Evolutionary conservation across 257 asterid species (phyloP), one percentile per base, ranked within the genome.

Genomic region (Nicotiana tomentosiformis): DNA sequence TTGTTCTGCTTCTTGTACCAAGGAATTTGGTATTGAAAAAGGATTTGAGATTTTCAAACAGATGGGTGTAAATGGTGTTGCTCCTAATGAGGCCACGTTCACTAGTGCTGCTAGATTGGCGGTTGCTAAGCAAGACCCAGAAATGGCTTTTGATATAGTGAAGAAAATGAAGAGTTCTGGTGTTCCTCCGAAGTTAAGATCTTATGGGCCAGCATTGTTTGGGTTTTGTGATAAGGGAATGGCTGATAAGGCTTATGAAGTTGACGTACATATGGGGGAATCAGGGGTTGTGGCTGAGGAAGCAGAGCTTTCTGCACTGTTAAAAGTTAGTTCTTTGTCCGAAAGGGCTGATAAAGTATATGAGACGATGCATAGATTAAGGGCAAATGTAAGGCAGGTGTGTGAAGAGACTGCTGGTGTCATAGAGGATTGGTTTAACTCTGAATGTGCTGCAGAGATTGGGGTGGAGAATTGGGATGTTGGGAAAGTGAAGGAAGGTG

Each of bases 21-120:
- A 80, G 69, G 82, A 70, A 62, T 79, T 51, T 37, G 89, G 87
- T 58, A 84, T 92, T 80, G 91, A 91, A 77, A 91, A 86, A 91
- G 98, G 99, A 12, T 93, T 94, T 82, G 90, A 91, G 88, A 94
- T 95, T 84, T 89, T 91, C 84, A 88, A 90, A 86, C 92, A 89
- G 65, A 95, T 95, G 99, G 84, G 83, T 18, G 62, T 84, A 69
- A 91, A 91, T 82, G 85, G 86, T 18, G 96, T 95, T 39, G 87
- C 81, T 15, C 97, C 98, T 4, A 91, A 93, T 70, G 98, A 95
- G 86, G 97, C 98, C 1, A 94, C 99, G 20, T 95, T 93, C 81
- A 93, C 99, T 7, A 95, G 88, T 78, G 95, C 91, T 15, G 96
- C 98, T 3, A 91, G 99, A 86, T 84, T 95, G 86, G 99, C 98